phyloP scores from a whole-genome alignment of 441 rosid genomes.

The Sinapis alba region DNA sequence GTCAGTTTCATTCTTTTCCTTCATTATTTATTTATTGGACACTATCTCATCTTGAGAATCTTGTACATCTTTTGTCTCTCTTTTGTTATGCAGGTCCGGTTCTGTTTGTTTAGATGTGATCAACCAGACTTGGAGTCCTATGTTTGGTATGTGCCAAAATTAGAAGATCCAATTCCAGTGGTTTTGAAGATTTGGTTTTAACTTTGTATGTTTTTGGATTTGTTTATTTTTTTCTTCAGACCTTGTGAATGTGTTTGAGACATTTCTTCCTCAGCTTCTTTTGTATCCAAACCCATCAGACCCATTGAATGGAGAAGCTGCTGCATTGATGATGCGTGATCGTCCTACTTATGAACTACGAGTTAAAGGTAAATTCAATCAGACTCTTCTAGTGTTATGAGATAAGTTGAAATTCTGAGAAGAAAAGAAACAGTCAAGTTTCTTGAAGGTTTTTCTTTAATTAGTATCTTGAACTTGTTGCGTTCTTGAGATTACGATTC shows the following conservation, averaged over 20 bases:
- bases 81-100: conserved; percentile 74
- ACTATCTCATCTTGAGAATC: neutral
- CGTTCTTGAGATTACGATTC: neutral
- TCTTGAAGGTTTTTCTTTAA: neutral
- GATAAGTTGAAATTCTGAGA: neutral
- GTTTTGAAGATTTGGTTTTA: neutral
- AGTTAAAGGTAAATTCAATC: conserved; percentile 66
- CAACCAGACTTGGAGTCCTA: conserved; percentile 97
- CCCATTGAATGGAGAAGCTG: conserved; percentile 97
- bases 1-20: conserved; percentile 40
- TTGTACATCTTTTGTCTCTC: neutral
- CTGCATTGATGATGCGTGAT: conserved; percentile 92
- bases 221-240: conserved; percentile 47
- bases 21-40: neutral
- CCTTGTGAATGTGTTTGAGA: conserved; percentile 92
- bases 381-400: neutral
- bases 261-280: conserved; percentile 97
- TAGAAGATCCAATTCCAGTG: neutral
- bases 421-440: neutral
- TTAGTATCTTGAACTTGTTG: neutral
- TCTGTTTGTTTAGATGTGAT: conserved; percentile 96
- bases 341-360: conserved; percentile 74
- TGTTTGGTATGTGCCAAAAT: conserved; percentile 72
- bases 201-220: conserved; percentile 11
- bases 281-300: conserved; percentile 90